Evolutionary conservation across 441 rosid genomes (phyloP).

Genomic region (Codiaeum variegatum): DNA sequence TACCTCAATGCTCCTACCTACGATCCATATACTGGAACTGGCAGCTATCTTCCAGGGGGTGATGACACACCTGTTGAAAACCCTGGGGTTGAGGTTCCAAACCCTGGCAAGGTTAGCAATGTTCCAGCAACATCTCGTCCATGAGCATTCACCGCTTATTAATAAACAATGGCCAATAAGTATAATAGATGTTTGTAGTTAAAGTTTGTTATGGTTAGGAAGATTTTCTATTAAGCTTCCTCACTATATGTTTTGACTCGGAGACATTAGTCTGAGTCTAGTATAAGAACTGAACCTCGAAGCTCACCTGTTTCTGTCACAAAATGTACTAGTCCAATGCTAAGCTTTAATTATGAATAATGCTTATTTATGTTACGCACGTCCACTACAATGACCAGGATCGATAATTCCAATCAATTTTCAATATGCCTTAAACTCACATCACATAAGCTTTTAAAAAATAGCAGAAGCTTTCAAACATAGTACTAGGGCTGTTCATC

Average conservation of each 20-base stretch:
- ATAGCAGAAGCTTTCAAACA: background rate
- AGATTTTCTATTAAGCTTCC: background rate
- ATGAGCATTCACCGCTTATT: conserved; percentile 22
- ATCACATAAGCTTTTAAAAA: background rate
- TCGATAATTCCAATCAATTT: background rate
- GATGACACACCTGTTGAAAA: conserved; percentile 26
- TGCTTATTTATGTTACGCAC: background rate
- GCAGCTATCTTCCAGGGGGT: conserved; percentile 36
- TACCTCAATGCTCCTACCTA: conserved; percentile 29
- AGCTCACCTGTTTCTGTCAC: background rate
- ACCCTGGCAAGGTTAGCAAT: background rate
- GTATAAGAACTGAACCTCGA: background rate
- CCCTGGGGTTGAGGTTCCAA: conserved; percentile 21
- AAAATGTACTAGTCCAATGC: background rate
- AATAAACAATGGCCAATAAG: background rate
- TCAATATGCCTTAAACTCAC: background rate
- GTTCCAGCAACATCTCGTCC: conserved; percentile 31
- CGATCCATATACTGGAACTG: conserved; percentile 33
- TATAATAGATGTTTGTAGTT: background rate
- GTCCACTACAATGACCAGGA: background rate
- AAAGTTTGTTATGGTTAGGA: conserved; percentile 5
- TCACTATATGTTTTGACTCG: background rate
- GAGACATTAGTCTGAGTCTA: background rate
- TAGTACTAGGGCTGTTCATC: no score
- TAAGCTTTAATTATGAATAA: background rate